Base-by-base conservation (phyloP, 2,329 filamentous ascomycete species). In the Colletotrichum ledebouriae region DNA sequence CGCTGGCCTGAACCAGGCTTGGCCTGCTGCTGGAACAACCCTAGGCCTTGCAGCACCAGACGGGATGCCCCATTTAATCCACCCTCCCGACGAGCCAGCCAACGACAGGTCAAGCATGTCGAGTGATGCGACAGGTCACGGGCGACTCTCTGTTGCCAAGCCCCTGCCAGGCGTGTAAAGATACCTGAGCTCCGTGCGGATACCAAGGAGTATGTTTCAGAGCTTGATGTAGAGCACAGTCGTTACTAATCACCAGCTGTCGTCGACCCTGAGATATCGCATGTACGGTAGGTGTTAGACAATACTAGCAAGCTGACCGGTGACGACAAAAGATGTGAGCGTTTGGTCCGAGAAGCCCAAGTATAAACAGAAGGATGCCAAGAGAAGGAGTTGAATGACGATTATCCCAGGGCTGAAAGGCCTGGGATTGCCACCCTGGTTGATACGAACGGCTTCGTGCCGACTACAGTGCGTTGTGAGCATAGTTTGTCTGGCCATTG, bases 21-120 rank as follows among this genome's bases (percentile, higher is more conserved):
- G 49, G 66, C 61, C 44, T 59, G 56, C 49, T 42, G 44, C 34
- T 69, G 61, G 61, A 66, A 66, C 47, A 69, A 69, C 61, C 66
- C 65, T 55, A 37, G 61, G 66, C 49, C 66, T 50, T 60, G 66
- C 22, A 33, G 44, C 37, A 57, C 12, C 47, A 57, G 39, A 39
- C 61, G 66, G 61, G 66, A 69, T 59, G 47, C 66, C 57, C 66
- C 66, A 69, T 60, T 55, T 55, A 69, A 69, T 56, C 61, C 66
- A 69, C 66, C 39, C 29, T 68, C 46, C 66, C 66, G 34, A 44
- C 15, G 50, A 65, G 49, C 66, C 62, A 60, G 49, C 61, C 62
- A 69, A 65, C 62, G 66, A 57, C 56, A 59, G 55, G 55, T 42
- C 34, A n/a, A 34, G 61, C 42, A 56, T 37, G 60, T 68, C 60